Base-by-base conservation (phyloP, 257 asterid genomes). In the Vinca minor region DNA sequence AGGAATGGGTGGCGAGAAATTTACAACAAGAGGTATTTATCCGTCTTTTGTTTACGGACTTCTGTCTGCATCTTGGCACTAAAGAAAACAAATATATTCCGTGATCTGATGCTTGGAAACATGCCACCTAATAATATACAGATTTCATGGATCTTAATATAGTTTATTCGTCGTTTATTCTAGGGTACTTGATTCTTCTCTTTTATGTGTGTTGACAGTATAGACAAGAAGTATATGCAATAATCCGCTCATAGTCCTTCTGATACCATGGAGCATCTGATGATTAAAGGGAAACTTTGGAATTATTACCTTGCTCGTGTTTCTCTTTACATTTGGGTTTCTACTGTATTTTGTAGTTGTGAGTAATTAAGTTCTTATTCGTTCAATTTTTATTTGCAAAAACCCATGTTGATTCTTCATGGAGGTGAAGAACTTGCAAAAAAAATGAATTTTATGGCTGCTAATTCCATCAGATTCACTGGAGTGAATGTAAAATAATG, bases 1-100 rank as follows among this genome's bases (percentile, higher is more conserved):
- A 76, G 71, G 96, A 88, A 76, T 91, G 98, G 98, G 89, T 88
- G 71, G 82, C 81, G 71, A 78, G 98, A 74, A 91, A 73, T 68
- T 74, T 82, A 75, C 93, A 85, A 67, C 94, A 80, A 79, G 98
- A 91, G 96, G 96, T 91, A 74, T 62, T 45, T 64, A 57, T 49
- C 49, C n/a, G n/a, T 21, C 49, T 21, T 44, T 15, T 18, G 39
- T 66, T 58, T 59, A n/a, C 42, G 53, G 17, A 5, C 35, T 63
- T 54, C 38, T 15, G 23, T 54, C 38, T 26, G 14, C 35, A 5
- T 61, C 35, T 39, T 26, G 35, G 20, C 17, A 36, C 32, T 25
- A 23, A 25, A 59, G 31, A 17, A 32, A 38, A 34, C 32, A n/a
- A 2, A 11, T 29, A 20, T 1, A 36, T 59, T 10, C 21, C 31